Conservation (phyloP, 2,329 filamentous ascomycete genomes). For the Xylariaceae sp. region DNA sequence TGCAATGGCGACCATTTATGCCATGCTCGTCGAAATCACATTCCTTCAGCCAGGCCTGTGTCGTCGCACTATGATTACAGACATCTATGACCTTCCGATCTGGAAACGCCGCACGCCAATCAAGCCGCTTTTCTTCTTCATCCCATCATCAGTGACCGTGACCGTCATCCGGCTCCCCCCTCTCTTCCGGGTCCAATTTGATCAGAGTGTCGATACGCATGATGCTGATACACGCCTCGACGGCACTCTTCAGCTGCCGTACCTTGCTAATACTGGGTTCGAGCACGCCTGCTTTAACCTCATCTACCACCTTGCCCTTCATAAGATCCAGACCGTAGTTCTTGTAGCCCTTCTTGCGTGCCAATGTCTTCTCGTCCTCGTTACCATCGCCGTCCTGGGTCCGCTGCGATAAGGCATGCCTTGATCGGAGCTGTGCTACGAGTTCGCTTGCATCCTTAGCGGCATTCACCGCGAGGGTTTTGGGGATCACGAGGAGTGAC, state of each 20-base stretch:
- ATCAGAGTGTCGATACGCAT: slow-evolving; percentile 99
- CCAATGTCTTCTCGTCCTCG: slow-evolving; percentile 83
- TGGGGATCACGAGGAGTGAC: slow-evolving; percentile 88
- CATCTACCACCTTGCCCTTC: slow-evolving; percentile 87
- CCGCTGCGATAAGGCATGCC: slow-evolving; percentile 91
- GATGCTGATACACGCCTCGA: slow-evolving; percentile 97
- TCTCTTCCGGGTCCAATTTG: slow-evolving; percentile 89
- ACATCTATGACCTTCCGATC: slow-evolving; percentile 4
- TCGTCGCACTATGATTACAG: slow-evolving; percentile 15
- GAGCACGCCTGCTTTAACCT: slow-evolving; percentile 89
- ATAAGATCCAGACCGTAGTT: slow-evolving; percentile 94
- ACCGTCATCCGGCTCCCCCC: slow-evolving; percentile 71
- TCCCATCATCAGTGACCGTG: slow-evolving; percentile 66
- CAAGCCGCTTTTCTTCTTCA: slow-evolving; percentile 10
- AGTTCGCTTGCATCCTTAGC: slow-evolving; percentile 95
- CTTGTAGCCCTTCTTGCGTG: slow-evolving; percentile 95
- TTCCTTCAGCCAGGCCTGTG: slow-evolving; percentile 4
- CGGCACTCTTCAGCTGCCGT: slow-evolving; percentile 94
- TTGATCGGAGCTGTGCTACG: slow-evolving; percentile 88
- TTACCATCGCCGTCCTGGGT: slow-evolving; percentile 79
- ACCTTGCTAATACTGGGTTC: slow-evolving; percentile 99
- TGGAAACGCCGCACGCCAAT: slow-evolving; percentile 18
- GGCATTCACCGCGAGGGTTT: slow-evolving; percentile 94
- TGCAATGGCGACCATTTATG: slow-evolving; percentile 5
- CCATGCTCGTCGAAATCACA: neutral